phyloP scores from a whole-genome alignment of 495 filamentous ascomycete genomes.

The Rusavskia elegans region DNA sequence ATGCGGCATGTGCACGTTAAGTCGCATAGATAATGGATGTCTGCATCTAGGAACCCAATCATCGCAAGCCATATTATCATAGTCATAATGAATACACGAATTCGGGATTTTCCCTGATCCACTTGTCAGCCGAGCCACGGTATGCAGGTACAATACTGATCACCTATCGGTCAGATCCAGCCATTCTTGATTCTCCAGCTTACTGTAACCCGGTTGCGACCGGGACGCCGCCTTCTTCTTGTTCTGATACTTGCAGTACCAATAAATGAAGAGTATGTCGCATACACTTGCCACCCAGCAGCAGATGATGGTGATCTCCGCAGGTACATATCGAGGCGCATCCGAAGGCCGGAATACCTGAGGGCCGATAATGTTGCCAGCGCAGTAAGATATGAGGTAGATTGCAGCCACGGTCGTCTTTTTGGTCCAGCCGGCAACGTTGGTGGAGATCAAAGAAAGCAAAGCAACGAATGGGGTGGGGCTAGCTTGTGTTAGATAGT shows the following conservation, averaged over 20 bases:
- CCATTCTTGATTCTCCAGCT: slow-evolving; percentile 53
- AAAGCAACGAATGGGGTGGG: slow-evolving; percentile 41
- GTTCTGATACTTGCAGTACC: slow-evolving; percentile 46
- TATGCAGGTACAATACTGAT: not conserved
- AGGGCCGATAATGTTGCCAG: slow-evolving; percentile 39
- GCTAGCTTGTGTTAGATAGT: slow-evolving; percentile 45
- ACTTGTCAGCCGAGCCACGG: slow-evolving; percentile 16
- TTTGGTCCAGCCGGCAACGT: slow-evolving; percentile 60
- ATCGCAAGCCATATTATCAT: too few relatives aligned
- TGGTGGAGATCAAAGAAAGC: slow-evolving; percentile 42
- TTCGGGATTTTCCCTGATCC: slow-evolving; percentile 22
- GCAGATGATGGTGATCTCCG: slow-evolving; percentile 49
- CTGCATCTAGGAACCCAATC: too few relatives aligned
- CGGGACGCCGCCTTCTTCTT: slow-evolving; percentile 38
- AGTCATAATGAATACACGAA: slow-evolving; percentile 22
- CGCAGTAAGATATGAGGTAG: slow-evolving; percentile 52
- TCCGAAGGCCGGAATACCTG: slow-evolving; percentile 16
- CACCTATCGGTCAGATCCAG: slow-evolving; percentile 39
- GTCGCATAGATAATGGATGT: too few relatives aligned
- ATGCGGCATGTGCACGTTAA: too few relatives aligned
- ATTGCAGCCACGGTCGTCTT: slow-evolving; percentile 58
- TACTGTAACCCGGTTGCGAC: slow-evolving; percentile 39
- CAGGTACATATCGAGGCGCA: slow-evolving; percentile 44
- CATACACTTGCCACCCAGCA: slow-evolving; percentile 40
- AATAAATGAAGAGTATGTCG: slow-evolving; percentile 43